Evolutionary conservation across 2,329 filamentous ascomycete species (phyloP).

Genomic region (Penicillium sp.): DNA sequence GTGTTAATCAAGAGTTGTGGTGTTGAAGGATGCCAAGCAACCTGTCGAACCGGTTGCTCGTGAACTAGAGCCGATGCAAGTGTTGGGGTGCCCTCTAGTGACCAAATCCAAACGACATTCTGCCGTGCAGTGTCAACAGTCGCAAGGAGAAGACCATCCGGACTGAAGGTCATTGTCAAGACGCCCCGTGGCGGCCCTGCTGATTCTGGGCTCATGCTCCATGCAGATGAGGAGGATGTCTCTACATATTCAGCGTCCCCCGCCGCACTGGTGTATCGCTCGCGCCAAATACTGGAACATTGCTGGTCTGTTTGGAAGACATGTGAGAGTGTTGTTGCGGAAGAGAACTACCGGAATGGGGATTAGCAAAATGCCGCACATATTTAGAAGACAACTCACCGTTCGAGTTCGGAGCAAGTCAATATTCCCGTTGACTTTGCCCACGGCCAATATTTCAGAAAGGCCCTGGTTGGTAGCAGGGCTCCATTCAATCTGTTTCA

Average conservation of each 20-base stretch:
- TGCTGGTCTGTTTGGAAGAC: slow-evolving; percentile 25
- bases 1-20: slow-evolving; percentile 34
- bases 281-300: slow-evolving; percentile 30
- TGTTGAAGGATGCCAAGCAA: slow-evolving; percentile 34
- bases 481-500: slow-evolving; percentile 48
- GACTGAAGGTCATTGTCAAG: slow-evolving; percentile 35
- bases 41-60: slow-evolving; percentile 34
- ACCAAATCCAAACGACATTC: slow-evolving; percentile 42
- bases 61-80: slow-evolving; percentile 36
- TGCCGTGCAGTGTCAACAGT: slow-evolving; percentile 35
- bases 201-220: slow-evolving; percentile 25
- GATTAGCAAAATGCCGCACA: background rate
- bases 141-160: slow-evolving; percentile 30
- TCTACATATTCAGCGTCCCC: slow-evolving; percentile 31
- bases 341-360: slow-evolving; percentile 24
- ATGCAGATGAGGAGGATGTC: slow-evolving; percentile 32
- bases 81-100: slow-evolving; percentile 22
- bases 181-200: slow-evolving; percentile 29
- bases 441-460: slow-evolving; percentile 41
- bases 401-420: slow-evolving; percentile 41
- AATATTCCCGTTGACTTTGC: slow-evolving; percentile 44
- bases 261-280: slow-evolving; percentile 23
- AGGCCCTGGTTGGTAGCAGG: slow-evolving; percentile 24
- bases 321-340: slow-evolving; percentile 30
- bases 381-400: slow-evolving; percentile 21